A percentile compares a stretch with the other conserved stretches of the same genome.
Evolutionary conservation across 2,329 filamentous ascomycete species (phyloP).

Genomic region (Gremmenia infestans): DNA sequence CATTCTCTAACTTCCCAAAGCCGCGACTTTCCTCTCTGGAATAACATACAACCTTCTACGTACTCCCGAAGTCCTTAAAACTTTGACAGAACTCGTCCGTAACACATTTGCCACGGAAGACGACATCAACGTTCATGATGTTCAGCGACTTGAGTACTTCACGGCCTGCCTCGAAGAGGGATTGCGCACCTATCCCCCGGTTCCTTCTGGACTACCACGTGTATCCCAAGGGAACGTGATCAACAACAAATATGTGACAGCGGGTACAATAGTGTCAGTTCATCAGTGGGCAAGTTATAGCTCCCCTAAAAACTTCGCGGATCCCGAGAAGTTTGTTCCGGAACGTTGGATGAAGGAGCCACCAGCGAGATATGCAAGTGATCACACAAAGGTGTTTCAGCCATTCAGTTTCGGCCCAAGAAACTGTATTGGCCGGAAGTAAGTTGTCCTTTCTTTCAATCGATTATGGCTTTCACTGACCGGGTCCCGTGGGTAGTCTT

Average conservation of each 20-base stretch:
- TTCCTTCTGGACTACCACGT: constrained; percentile 1
- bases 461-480: neutral
- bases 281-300: neutral
- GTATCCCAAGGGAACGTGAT: constrained; percentile 1
- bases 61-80: neutral
- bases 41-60: constrained; percentile 4
- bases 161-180: constrained; percentile 33
- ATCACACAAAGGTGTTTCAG: constrained; percentile 1
- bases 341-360: constrained; percentile 32
- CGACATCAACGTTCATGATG: neutral
- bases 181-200: constrained; percentile 2
- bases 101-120: neutral
- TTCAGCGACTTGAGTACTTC: constrained; percentile 20
- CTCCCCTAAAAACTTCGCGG: constrained; percentile 4
- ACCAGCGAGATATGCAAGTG: constrained; percentile 1
- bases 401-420: constrained; percentile 10
- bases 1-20: neutral
- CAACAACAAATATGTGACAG: neutral
- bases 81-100: constrained; percentile 2
- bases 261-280: constrained; percentile 17
- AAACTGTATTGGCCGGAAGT: constrained; percentile 8
- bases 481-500: constrained; percentile 1
- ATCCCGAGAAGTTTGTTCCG: constrained; percentile 33
- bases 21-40: constrained; percentile 3
- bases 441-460: neutral